A percentile compares a stretch with the other conserved stretches of the same genome.
Conservation (phyloP, 2,329 filamentous ascomycete species). For the Fusarium bulbicola region DNA sequence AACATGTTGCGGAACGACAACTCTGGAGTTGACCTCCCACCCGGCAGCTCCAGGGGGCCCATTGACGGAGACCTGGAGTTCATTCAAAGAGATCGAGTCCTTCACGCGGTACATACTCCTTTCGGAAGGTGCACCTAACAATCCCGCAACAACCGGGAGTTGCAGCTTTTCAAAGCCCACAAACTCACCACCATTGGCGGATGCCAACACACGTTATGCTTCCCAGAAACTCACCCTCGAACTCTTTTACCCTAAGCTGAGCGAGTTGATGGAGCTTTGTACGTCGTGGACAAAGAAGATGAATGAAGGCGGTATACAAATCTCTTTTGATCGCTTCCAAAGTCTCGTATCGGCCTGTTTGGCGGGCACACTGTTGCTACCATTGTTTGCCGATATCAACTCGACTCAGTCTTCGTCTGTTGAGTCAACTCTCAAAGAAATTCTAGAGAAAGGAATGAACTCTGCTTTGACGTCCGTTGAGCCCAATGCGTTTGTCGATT, state of each 20-base stretch:
- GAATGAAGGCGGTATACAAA: slow-evolving; percentile 57
- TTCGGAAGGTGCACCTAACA: slow-evolving; percentile 47
- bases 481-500: slow-evolving; percentile 55
- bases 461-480: slow-evolving; percentile 56
- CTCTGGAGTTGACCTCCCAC: slow-evolving; percentile 44
- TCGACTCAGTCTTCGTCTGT: slow-evolving; percentile 60
- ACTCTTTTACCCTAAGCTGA: slow-evolving; percentile 62
- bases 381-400: slow-evolving; percentile 58
- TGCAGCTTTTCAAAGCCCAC: slow-evolving; percentile 3
- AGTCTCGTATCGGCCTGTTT: slow-evolving; percentile 62
- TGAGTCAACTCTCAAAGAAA: slow-evolving; percentile 52
- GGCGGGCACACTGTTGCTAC: slow-evolving; percentile 56
- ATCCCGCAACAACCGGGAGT: not conserved
- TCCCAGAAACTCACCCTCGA: slow-evolving; percentile 63
- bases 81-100: slow-evolving; percentile 53
- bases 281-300: slow-evolving; percentile 57
- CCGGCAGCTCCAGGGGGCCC: slow-evolving; percentile 56
- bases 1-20: slow-evolving; percentile 68
- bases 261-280: slow-evolving; percentile 58
- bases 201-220: slow-evolving; percentile 49
- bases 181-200: slow-evolving; percentile 37
- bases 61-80: slow-evolving; percentile 59
- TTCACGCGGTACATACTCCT: slow-evolving; percentile 66
- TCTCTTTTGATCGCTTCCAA: slow-evolving; percentile 62
- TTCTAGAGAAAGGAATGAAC: slow-evolving; percentile 53